Conservation (phyloP, 192 early-diverging fungal species). For the Cladochytrium replicatum region DNA sequence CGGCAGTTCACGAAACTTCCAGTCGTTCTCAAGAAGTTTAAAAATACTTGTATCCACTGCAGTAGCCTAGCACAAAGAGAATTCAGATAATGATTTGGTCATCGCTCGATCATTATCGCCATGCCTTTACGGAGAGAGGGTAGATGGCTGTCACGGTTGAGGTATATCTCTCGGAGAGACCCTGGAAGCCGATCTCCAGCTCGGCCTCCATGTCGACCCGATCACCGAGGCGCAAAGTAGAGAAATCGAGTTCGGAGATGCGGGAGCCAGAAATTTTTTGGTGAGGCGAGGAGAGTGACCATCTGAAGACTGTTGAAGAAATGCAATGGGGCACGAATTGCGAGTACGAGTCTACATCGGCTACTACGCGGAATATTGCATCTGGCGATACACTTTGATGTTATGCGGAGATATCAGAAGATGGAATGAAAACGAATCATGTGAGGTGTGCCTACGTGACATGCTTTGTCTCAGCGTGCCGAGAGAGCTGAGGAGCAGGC, state of each 20-base stretch:
- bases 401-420: too few relatives aligned
- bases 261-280: too few relatives aligned
- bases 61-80: conserved; percentile 38
- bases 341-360: conserved; percentile 71
- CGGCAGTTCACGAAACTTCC: conserved; percentile 53
- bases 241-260: conserved; percentile 3
- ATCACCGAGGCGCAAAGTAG: background rate
- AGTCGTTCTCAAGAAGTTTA: conserved; percentile 50
- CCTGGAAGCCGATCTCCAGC: conserved; percentile 69
- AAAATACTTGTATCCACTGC: conserved; percentile 53
- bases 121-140: conserved; percentile 55
- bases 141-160: conserved; percentile 61
- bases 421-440: too few relatives aligned
- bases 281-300: too few relatives aligned
- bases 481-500: too few relatives aligned
- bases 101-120: too few relatives aligned
- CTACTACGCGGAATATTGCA: too few relatives aligned
- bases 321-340: conserved; percentile 79
- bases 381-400: too few relatives aligned
- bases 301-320: conserved; percentile 48
- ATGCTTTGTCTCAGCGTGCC: too few relatives aligned
- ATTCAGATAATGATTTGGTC: conserved; percentile 23
- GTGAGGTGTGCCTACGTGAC: too few relatives aligned
- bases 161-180: conserved; percentile 67
- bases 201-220: conserved; percentile 49